Base-by-base conservation (phyloP, 805 yeast genomes). In the Candida ponderosae region DNA sequence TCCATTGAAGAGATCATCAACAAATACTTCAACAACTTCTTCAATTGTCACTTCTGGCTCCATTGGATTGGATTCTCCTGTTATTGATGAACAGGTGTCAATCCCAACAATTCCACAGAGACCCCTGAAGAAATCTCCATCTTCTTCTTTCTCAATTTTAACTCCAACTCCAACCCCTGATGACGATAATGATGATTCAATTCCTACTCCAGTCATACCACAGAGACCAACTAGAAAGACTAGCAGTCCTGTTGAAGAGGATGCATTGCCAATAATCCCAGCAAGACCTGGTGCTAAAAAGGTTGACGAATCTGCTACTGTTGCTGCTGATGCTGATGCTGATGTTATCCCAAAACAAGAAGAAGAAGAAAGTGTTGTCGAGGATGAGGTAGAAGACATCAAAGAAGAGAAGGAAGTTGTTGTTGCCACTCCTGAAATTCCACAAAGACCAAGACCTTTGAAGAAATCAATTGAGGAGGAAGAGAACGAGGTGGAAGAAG, bases 91-190 rank as follows among this genome's bases (percentile, higher is more conserved):
- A 34, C 14, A 21, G 17, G 21, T 39, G 23, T 29, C 27, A 15
- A 32, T 41, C 15, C 64, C 65, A 7, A 31, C 41, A 18, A 39
- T 60, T 40, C 64, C 66, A 14, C 42, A 44, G 26, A 51, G 65
- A 37, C 64, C 65, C 4, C 18, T 29, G 5, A 48, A 43, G 30
- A 30, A 41, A 20, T 29, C 35, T 23, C 34, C 33, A 27, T 14
- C 18, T 3, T 8, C 10, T 21, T 21, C 24, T 8, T 8, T 10
- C 10, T 21, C 36, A 26, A 34, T 26, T 21, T 30, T 16, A 15
- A 36, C 24, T n/a, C 32, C 20, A 21, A 21, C 24, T 21, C 24
- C 24, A 21, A 21, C 24, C 10, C 24, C 24, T n/a, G n/a, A n/a
- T n/a, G n/a, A n/a, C n/a, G n/a, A n/a, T 18, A 13, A 6, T 16